These are phyloP conservation scores for Metschnikowia sp. DNA, from an alignment of 805 yeast genomes.

Conservation along the genomic window DNA sequence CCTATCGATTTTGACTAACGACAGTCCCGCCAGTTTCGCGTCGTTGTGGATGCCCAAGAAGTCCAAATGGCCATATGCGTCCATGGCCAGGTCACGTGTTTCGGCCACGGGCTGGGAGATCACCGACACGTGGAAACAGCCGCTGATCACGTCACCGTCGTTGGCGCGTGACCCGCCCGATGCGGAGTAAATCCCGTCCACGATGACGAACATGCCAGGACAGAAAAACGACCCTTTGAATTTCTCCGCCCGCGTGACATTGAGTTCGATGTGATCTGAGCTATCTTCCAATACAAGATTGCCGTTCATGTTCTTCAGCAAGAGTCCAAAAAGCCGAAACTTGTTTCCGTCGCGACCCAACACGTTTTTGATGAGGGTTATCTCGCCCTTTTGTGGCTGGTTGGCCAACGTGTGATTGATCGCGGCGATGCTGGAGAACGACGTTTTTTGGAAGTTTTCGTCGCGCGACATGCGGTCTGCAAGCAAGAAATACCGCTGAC, in stretches of 20 bases:
- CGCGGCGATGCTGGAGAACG: slow-evolving; percentile 43
- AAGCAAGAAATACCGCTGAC: slow-evolving; percentile 57
- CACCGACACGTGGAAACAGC: slow-evolving; percentile 65
- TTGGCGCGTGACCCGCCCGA: slow-evolving; percentile 45
- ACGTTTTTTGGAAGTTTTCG: slow-evolving; percentile 62
- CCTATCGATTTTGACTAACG: slow-evolving; percentile 54
- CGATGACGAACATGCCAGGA: slow-evolving; percentile 72
- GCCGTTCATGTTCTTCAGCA: slow-evolving; percentile 62
- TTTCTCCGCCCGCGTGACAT: slow-evolving; percentile 58
- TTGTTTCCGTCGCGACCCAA: slow-evolving; percentile 78
- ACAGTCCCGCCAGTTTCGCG: slow-evolving; percentile 14
- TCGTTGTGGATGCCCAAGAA: slow-evolving; percentile 47
- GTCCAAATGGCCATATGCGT: slow-evolving; percentile 76
- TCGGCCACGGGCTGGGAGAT: slow-evolving; percentile 91
- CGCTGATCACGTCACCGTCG: slow-evolving; percentile 31
- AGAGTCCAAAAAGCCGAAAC: slow-evolving; percentile 75
- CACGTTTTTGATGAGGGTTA: slow-evolving; percentile 78
- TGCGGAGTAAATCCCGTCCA: slow-evolving; percentile 81
- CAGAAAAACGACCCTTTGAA: slow-evolving; percentile 64
- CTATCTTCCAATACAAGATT: slow-evolving; percentile 78
- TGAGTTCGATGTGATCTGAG: slow-evolving; percentile 69
- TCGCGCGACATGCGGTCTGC: slow-evolving; percentile 73
- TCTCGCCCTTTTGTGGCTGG: slow-evolving; percentile 20
- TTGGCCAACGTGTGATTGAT: slow-evolving; percentile 24
- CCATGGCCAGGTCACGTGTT: slow-evolving; percentile 58